Conservation (phyloP, 176 grass and related monocot genomes). For the Eragrostis nindensis region DNA sequence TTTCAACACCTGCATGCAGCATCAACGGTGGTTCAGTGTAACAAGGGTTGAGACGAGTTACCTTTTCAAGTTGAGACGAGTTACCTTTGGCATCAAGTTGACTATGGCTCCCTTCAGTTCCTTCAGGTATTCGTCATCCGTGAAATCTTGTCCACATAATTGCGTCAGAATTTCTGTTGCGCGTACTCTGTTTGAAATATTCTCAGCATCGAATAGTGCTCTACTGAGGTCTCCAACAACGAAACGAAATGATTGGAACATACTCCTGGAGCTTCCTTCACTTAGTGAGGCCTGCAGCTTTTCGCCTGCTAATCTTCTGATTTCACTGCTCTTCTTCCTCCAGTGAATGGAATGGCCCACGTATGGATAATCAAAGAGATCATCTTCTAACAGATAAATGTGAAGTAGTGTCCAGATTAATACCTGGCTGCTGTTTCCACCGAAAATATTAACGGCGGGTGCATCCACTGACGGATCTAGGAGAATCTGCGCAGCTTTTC, state of each 20-base stretch:
- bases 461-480: neutral
- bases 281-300: neutral
- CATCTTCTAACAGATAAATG: neutral
- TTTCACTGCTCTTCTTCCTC: neutral
- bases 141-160: neutral
- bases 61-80: too few relatives aligned
- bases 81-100: neutral
- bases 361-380: too few relatives aligned
- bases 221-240: neutral
- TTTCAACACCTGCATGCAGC: neutral
- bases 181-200: neutral
- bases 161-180: neutral
- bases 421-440: neutral
- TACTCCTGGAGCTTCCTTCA: neutral
- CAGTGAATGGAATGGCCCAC: too few relatives aligned
- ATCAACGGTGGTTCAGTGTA: neutral
- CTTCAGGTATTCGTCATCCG: neutral
- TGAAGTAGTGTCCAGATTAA: neutral
- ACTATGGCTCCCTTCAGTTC: neutral
- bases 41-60: too few relatives aligned
- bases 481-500: neutral
- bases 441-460: neutral
- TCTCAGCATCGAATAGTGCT: rapidly evolving
- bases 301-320: neutral
- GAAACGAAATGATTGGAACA: neutral